Base-by-base conservation (phyloP, 352 stramenopile genomes). In the Pilasporangium apinafurcum region DNA sequence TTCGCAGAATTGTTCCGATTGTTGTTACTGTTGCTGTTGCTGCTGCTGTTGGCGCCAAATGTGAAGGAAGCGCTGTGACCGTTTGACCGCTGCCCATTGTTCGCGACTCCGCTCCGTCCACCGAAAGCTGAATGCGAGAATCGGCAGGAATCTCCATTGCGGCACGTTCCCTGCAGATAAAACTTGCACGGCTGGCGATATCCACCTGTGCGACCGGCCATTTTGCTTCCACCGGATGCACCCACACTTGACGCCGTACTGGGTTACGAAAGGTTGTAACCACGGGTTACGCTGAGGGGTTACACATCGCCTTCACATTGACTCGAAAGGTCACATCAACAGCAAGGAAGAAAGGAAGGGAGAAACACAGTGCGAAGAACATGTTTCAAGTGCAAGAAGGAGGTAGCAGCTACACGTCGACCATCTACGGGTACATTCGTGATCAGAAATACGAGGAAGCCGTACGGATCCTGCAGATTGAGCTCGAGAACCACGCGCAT, bases 371-470 rank as follows among this genome's bases (percentile, higher is more conserved):
- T 35, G 12, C 3, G 18, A n/a, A 5, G n/a, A 51, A 14, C 29
- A 84, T 84, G 74, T 84, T 81, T 51, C 76, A 88, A 53, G 49
- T 68, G 21, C 69, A 83, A 32, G 76, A 86, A 37, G 67, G 67
- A 41, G 61, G 70, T 41, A 77, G 69, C 44, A 92, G 80, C 74
- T 97, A 97, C 65, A 98, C 93, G 48, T 81, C 81, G 33, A 95
- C 79, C 21, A 94, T 98, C 44, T 98, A 98, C 54, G 83, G 85
- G 16, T 88, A 85, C 46, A 97, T 98, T 37, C 86, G 92, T 40
- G 89, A 98, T 48, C 71, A 93, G 47, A 95, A 97, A 53, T 98
- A 97, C 56, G 67, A 79, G 13, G 90, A 97, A 56, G 95, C 95
- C 8, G 88, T 97, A 48, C 63, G 85, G 25, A 80, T 98, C 28